Percentiles rank a stretch among this genome's conserved stretches.
phyloP scores from a whole-genome alignment of 2,329 filamentous ascomycete species.

The Celoporthe dispersa region DNA sequence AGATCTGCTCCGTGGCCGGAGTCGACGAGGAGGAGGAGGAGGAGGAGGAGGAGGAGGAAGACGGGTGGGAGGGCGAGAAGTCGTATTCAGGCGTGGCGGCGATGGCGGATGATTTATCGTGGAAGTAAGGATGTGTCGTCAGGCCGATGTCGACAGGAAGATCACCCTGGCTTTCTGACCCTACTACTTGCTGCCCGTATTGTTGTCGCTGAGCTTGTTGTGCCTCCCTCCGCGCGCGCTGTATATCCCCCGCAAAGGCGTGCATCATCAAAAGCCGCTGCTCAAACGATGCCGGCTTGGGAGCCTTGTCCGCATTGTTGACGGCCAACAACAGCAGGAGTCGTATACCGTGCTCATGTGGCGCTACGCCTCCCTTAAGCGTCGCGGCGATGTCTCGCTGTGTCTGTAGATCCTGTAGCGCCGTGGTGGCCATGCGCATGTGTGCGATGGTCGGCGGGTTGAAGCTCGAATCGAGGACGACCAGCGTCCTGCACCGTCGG shows the following conservation, averaged over 20 bases:
- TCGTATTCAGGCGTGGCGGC: conserved; percentile 48
- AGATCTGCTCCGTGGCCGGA: conserved; percentile 57
- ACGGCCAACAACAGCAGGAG: conserved; percentile 64
- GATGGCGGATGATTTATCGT: conserved; percentile 69
- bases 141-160: conserved; percentile 67
- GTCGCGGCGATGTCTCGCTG: conserved; percentile 11
- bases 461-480: conserved; percentile 70
- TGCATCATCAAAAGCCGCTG: conserved; percentile 74
- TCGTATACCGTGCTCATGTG: conserved; percentile 37
- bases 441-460: conserved; percentile 70
- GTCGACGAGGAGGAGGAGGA: background rate
- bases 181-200: background rate
- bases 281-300: conserved; percentile 69
- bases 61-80: background rate
- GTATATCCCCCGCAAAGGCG: conserved; percentile 63
- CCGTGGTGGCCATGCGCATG: conserved; percentile 58
- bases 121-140: conserved; percentile 74
- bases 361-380: conserved; percentile 19
- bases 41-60: background rate
- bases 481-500: conserved; percentile 43
- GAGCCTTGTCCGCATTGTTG: conserved; percentile 69
- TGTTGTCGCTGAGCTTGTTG: background rate
- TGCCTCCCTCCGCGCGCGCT: conserved; percentile 33
- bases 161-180: conserved; percentile 15
- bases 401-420: conserved; percentile 39